Conservation (phyloP, 2,329 filamentous ascomycete genomes). For the Neurospora sp. region DNA sequence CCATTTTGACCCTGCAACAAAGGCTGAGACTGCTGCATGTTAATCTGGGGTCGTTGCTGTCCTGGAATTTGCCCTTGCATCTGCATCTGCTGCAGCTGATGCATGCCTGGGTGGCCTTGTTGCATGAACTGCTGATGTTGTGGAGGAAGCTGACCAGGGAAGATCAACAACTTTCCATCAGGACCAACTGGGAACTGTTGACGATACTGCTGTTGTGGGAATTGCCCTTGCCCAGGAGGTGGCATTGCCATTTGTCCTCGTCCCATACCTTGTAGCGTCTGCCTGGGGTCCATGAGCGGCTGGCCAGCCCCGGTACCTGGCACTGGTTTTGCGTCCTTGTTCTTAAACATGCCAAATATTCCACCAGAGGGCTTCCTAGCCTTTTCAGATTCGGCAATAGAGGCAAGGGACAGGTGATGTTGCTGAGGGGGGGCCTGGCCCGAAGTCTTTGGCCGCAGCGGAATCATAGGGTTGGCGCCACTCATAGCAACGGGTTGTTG, state of each 20-base stretch:
- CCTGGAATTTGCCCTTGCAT: slow-evolving; percentile 1
- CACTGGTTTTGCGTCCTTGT: slow-evolving; percentile 4
- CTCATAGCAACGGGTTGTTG: background rate
- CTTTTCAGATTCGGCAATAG: slow-evolving; percentile 3
- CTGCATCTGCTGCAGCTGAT: background rate
- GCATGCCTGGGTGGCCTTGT: background rate
- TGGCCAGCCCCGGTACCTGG: background rate
- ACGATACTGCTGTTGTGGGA: slow-evolving; percentile 12
- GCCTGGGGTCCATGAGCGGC: background rate
- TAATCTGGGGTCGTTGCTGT: slow-evolving; percentile 1
- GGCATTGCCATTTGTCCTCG: background rate
- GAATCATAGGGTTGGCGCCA: background rate
- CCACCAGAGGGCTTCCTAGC: slow-evolving; percentile 11
- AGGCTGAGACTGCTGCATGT: slow-evolving; percentile 3
- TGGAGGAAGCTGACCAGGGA: slow-evolving; percentile 7
- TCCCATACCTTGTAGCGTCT: slow-evolving; percentile 1
- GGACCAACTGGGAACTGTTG: slow-evolving; percentile 13
- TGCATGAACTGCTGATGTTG: slow-evolving; percentile 11
- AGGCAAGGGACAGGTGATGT: background rate
- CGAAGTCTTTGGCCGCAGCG: background rate
- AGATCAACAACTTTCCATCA: slow-evolving; percentile 11
- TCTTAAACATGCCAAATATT: slow-evolving; percentile 16
- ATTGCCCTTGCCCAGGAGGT: slow-evolving; percentile 8
- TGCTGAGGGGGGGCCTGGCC: background rate
- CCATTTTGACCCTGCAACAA: slow-evolving; percentile 1